phyloP scores from a whole-genome alignment of 1,284 basidiomycete species.

The Papiliotrema flavescens region DNA sequence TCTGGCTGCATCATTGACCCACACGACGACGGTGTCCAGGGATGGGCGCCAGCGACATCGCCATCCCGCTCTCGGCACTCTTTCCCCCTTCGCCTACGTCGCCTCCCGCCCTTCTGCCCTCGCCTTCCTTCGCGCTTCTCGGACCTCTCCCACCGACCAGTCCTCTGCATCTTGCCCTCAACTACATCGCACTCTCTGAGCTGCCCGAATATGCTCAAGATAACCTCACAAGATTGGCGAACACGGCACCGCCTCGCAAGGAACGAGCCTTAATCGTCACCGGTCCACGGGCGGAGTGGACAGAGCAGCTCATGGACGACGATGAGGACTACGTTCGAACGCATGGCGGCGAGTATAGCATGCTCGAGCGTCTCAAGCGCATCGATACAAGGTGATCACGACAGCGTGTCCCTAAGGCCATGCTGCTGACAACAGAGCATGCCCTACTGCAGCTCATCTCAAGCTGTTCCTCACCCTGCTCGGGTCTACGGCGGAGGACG shows the following conservation, averaged over 20 bases:
- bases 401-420: neutral
- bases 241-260: neutral
- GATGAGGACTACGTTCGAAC: constrained; percentile 34
- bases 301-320: constrained; percentile 28
- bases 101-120: constrained; percentile 7
- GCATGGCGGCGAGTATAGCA: constrained; percentile 14
- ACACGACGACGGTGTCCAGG: no score
- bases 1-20: no score
- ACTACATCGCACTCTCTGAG: constrained; percentile 18
- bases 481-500: neutral
- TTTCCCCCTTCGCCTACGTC: constrained; percentile 11
- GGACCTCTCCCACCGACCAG: constrained; percentile 34
- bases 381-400: constrained; percentile 26
- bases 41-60: neutral
- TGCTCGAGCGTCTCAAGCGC: constrained; percentile 18
- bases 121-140: constrained; percentile 21
- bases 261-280: constrained; percentile 36
- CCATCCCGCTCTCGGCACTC: constrained; percentile 22
- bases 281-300: constrained; percentile 18
- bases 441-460: constrained; percentile 27
- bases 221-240: neutral
- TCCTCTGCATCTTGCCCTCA: constrained; percentile 31
- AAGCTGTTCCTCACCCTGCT: constrained; percentile 30
- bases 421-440: constrained; percentile 4
- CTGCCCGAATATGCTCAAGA: constrained; percentile 12